These are phyloP conservation scores for Linaria vulgaris DNA, from an alignment of 257 asterid genomes.

Conservation along the genomic window DNA sequence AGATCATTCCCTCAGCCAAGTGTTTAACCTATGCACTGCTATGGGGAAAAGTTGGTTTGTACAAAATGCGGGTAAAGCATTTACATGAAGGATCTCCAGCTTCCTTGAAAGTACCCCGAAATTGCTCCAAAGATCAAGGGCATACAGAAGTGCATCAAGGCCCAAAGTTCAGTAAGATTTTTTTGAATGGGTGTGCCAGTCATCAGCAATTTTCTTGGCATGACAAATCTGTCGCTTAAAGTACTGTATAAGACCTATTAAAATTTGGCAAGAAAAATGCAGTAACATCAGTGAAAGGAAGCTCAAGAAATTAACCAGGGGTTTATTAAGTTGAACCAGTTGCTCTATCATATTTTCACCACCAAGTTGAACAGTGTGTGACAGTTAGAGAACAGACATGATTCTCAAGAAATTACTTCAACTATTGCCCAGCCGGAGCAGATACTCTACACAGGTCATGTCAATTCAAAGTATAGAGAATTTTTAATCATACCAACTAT, in stretches of 20 bases:
- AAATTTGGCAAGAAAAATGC: conserved; percentile 9
- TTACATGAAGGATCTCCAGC: conserved; percentile 83
- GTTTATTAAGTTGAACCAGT: conserved; percentile 16
- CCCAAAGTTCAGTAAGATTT: conserved; percentile 92
- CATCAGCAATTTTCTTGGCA: conserved; percentile 89
- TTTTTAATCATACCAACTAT: conserved; percentile 11
- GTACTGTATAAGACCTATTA: conserved; percentile 74
- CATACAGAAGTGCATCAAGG: conserved; percentile 86
- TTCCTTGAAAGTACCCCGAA: conserved; percentile 73
- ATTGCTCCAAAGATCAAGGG: conserved; percentile 82
- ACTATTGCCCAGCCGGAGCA: conserved; percentile 1
- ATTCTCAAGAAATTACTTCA: conserved; percentile 7
- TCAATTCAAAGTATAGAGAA: too few species aligned
- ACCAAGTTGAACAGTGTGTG: conserved; percentile 12
- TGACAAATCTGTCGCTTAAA: conserved; percentile 60
- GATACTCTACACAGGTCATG: too few species aligned
- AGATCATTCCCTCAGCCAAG: background rate
- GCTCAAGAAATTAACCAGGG: conserved; percentile 6
- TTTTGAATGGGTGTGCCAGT: conserved; percentile 98
- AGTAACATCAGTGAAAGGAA: conserved; percentile 15
- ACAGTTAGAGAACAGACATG: conserved; percentile 14
- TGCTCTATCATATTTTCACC: background rate
- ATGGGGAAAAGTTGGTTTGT: conserved; percentile 7
- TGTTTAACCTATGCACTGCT: conserved; percentile 3
- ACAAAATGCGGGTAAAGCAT: conserved; percentile 24